phyloP scores from a whole-genome alignment of 495 filamentous ascomycete genomes.

The Aspergillus hancockii region DNA sequence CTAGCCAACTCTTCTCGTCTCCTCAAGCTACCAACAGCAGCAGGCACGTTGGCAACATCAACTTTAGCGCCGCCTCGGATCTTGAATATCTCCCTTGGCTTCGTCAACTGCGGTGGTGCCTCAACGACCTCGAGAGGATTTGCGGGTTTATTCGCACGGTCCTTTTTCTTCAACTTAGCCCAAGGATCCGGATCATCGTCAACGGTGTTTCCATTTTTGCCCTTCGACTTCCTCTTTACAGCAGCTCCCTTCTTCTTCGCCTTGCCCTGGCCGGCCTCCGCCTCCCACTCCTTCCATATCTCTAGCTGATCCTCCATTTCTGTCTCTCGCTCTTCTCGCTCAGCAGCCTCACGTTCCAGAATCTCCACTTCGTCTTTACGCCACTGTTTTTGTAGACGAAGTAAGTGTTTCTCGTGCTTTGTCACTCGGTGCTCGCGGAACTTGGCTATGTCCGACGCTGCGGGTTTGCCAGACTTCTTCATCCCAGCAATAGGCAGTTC shows the following conservation, averaged over 20 bases:
- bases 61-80: slow-evolving; percentile 66
- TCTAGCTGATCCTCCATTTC: slow-evolving; percentile 52
- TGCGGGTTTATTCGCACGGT: slow-evolving; percentile 50
- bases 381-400: slow-evolving; percentile 79
- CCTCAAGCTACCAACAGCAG: slow-evolving; percentile 74
- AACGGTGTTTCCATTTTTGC: slow-evolving; percentile 34
- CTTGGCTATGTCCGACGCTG: slow-evolving; percentile 33
- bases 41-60: slow-evolving; percentile 73
- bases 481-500: slow-evolving; percentile 72
- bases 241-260: slow-evolving; percentile 55
- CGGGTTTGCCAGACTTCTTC: slow-evolving; percentile 38
- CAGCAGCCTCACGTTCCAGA: slow-evolving; percentile 65
- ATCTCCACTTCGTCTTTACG: slow-evolving; percentile 68
- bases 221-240: slow-evolving; percentile 41
- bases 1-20: slow-evolving; percentile 78
- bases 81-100: slow-evolving; percentile 69
- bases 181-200: slow-evolving; percentile 76
- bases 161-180: slow-evolving; percentile 64
- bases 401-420: slow-evolving; percentile 80
- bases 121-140: slow-evolving; percentile 75
- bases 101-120: slow-evolving; percentile 76
- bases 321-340: slow-evolving; percentile 58
- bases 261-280: slow-evolving; percentile 50
- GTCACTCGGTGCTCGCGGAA: slow-evolving; percentile 62
- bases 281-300: slow-evolving; percentile 51